Evolutionary conservation across 208 protist species (phyloP).

Genomic region (Strigomonas galati): DNA sequence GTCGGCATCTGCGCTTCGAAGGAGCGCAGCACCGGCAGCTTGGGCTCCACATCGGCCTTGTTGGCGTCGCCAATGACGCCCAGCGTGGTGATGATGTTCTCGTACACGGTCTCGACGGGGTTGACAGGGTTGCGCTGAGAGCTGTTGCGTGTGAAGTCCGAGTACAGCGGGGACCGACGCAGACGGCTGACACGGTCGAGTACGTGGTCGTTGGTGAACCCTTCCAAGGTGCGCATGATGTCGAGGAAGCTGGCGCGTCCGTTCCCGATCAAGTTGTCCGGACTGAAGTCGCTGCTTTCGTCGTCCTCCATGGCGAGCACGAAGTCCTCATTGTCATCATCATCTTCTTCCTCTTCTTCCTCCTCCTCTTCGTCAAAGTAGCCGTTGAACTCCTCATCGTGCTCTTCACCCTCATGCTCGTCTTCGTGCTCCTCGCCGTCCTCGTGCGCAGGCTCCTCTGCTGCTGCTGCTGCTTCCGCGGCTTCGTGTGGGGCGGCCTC

Average conservation of each 20-base stretch:
- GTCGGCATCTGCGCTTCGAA: not conserved
- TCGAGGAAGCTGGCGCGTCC: slow-evolving; percentile 1
- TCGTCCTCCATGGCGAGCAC: not conserved
- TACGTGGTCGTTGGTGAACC: not conserved
- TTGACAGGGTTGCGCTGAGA: not conserved
- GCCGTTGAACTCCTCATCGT: not conserved
- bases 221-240: not conserved
- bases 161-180: not conserved
- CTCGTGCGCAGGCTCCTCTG: slow-evolving; percentile 19
- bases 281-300: not conserved
- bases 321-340: not conserved
- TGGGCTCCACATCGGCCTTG: slow-evolving; percentile 18
- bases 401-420: not conserved
- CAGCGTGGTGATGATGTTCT: not conserved
- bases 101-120: not conserved
- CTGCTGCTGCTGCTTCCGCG: slow-evolving; percentile 3
- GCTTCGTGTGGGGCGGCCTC: not conserved
- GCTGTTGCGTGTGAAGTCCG: not conserved
- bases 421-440: slow-evolving; percentile 19
- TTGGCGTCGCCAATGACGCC: not conserved
- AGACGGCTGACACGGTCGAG: not conserved
- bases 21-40: slow-evolving; percentile 22
- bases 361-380: not conserved
- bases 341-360: slow-evolving; percentile 7
- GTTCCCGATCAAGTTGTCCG: slow-evolving; percentile 11